These are phyloP conservation scores for Inonotus hispidus DNA, from an alignment of 1,284 basidiomycete genomes.

Conservation along the genomic window DNA sequence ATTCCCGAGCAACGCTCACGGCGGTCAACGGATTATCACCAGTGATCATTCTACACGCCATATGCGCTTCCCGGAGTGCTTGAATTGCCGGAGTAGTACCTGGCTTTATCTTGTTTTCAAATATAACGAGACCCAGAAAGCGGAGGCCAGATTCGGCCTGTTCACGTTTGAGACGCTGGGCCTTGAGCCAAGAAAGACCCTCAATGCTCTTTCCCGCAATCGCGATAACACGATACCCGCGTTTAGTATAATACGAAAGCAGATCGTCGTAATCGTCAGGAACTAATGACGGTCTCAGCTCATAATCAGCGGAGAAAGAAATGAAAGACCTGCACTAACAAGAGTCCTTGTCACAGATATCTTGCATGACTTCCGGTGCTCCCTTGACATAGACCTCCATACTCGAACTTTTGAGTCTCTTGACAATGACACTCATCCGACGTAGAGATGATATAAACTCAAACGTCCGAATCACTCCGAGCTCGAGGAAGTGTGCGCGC, in stretches of 20 bases:
- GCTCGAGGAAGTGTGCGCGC: constrained; percentile 93
- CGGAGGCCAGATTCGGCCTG: constrained; percentile 89
- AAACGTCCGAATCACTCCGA: constrained; percentile 94
- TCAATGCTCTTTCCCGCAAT: constrained; percentile 96
- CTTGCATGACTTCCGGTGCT: constrained; percentile 95
- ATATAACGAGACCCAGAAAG: constrained; percentile 95
- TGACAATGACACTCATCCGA: constrained; percentile 97
- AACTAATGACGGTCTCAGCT: constrained; percentile 44
- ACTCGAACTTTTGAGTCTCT: constrained; percentile 86
- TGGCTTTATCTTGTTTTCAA: constrained; percentile 97
- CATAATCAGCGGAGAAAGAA: constrained; percentile 6
- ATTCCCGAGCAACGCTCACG: constrained; percentile 95
- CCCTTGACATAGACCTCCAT: constrained; percentile 99
- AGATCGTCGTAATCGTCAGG: constrained; percentile 97
- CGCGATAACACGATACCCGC: constrained; percentile 97
- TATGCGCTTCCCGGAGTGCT: constrained; percentile 82
- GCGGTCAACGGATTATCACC: constrained; percentile 98
- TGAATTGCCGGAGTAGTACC: constrained; percentile 92
- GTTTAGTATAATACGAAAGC: constrained; percentile 94
- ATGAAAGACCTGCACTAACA: constrained; percentile 47
- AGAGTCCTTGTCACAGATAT: constrained; percentile 87
- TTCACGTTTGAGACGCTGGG: constrained; percentile 94
- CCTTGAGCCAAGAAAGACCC: constrained; percentile 93
- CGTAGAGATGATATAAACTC: constrained; percentile 94
- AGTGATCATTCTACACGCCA: constrained; percentile 97